Evolutionary conservation across 495 filamentous ascomycete species (phyloP), one percentile per base, ranked within the genome.

Genomic region (Neurospora sp.): DNA sequence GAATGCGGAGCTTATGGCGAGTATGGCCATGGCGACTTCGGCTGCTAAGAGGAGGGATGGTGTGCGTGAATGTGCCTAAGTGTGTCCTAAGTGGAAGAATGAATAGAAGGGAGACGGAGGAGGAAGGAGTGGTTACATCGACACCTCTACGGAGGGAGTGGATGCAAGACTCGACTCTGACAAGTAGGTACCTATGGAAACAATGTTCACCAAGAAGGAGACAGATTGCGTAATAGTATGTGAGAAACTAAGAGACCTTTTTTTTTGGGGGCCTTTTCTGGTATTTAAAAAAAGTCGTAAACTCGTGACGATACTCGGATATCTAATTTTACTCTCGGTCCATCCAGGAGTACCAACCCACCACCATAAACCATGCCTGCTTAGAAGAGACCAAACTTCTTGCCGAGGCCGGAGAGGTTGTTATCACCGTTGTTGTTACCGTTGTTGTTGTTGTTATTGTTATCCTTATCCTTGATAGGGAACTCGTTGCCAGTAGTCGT

Each of bases 381-480:
- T 37, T 66, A 66, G 27, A 66, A 66, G 6, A 66, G 22, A 66
- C 53, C 53, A 66, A 66, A 66, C 53, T 66, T 66, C 53, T 66
- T 61, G 22, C 48, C 48, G 5, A 61, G 12, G 22, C 5, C 20
- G 11, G 3, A 1, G 48, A 59, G 20, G 48, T 59, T 31, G 12
- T 31, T 31, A 0, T 8, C 44, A 22, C n/a, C 18, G 44, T 48
- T 48, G 44, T 48, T 48, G 44, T 22, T 22, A 22, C 9, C 10
- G 48, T 59, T 59, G 1, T 59, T 1, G 11, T 40, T 68, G n/a
- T 35, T 14, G 72, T 71, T 70, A 12, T 73, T 72, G 66, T 74
- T 66, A 46, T 87, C 79, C 81, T 91, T 90, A 75, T 91, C 89
- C 80, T 88, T 83, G 74, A 91, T 82, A 39, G 89, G 89, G 41